A percentile compares a stretch with the other conserved stretches of the same genome.
phyloP scores from a whole-genome alignment of 1,139 yeast genomes.

The Candida tropicalis region DNA sequence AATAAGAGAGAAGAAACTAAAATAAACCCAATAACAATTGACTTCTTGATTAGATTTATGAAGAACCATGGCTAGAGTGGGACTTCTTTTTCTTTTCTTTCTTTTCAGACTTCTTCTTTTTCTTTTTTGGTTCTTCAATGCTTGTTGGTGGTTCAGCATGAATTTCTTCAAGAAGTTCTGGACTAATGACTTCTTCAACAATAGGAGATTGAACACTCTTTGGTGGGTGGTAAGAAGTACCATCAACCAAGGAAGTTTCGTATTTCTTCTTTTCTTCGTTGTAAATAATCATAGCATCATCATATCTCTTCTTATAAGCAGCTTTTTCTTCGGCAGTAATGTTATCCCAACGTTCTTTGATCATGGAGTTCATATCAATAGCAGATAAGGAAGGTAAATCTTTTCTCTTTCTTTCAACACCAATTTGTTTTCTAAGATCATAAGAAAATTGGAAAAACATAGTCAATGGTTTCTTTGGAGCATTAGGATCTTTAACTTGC shows the following conservation, averaged over 20 bases:
- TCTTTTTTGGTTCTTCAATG: slow-evolving; percentile 12
- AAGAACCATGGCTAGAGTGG: slow-evolving; percentile 6
- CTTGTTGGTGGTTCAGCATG: slow-evolving; percentile 5
- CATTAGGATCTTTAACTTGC: slow-evolving; percentile 58
- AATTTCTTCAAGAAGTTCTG: slow-evolving; percentile 4
- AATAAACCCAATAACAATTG: neutral
- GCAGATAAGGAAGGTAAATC: slow-evolving; percentile 68
- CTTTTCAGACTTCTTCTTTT: slow-evolving; percentile 19
- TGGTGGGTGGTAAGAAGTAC: slow-evolving; percentile 13
- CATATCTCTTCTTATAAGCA: slow-evolving; percentile 76
- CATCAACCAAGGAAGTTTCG: slow-evolving; percentile 30
- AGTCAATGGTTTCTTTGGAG: slow-evolving; percentile 71
- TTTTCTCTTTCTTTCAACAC: slow-evolving; percentile 62
- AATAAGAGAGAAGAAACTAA: neutral
- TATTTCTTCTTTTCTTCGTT: slow-evolving; percentile 67
- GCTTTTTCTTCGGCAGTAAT: slow-evolving; percentile 68
- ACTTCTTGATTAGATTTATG: neutral
- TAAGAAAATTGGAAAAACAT: slow-evolving; percentile 80
- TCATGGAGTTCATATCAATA: slow-evolving; percentile 75
- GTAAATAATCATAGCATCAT: slow-evolving; percentile 63
- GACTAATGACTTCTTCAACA: slow-evolving; percentile 10
- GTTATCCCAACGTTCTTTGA: slow-evolving; percentile 77
- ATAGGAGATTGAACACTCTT: slow-evolving; percentile 26
- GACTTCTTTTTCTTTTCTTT: slow-evolving; percentile 25
- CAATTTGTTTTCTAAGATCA: slow-evolving; percentile 61